Evolutionary conservation across 768 basidiomycete genomes (phyloP).

Genomic region (Paxillus ammoniavirescens): DNA sequence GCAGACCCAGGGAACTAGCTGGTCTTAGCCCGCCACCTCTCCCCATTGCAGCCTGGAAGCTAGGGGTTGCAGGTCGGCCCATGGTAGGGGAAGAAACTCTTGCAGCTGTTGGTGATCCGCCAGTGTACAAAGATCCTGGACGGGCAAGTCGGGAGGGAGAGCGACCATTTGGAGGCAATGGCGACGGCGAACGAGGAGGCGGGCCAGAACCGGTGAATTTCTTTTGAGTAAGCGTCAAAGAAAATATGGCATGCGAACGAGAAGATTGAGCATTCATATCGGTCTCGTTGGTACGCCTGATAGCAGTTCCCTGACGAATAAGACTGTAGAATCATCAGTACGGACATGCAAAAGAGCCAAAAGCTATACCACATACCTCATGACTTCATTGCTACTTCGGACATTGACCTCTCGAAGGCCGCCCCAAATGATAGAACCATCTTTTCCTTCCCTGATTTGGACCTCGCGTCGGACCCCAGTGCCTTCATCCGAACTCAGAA

Average conservation of each 20-base stretch:
- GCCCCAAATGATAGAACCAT: constrained; percentile 95
- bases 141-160: constrained; percentile 78
- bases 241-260: constrained; percentile 98
- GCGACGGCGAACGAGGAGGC: constrained; percentile 76
- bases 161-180: constrained; percentile 69
- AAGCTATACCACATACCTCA: constrained; percentile 62
- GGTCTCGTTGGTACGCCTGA: constrained; percentile 93
- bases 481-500: constrained; percentile 73
- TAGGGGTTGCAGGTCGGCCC: constrained; percentile 76
- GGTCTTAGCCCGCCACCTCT: constrained; percentile 69
- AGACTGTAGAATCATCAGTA: constrained; percentile 50
- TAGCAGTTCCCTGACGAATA: constrained; percentile 84
- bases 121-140: constrained; percentile 72
- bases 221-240: constrained; percentile 89
- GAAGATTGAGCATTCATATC: constrained; percentile 99
- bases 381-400: constrained; percentile 82
- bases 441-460: constrained; percentile 95
- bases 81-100: constrained; percentile 75
- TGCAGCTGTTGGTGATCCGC: constrained; percentile 34
- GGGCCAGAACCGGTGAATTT: constrained; percentile 70
- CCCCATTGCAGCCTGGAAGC: constrained; percentile 73
- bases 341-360: constrained; percentile 9
- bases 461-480: constrained; percentile 76
- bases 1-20: constrained; percentile 73
- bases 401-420: constrained; percentile 92